A percentile compares a stretch with the other conserved stretches of the same genome.
Conservation (phyloP, 2,329 filamentous ascomycete genomes). For the Nigrospora sphaerica region DNA sequence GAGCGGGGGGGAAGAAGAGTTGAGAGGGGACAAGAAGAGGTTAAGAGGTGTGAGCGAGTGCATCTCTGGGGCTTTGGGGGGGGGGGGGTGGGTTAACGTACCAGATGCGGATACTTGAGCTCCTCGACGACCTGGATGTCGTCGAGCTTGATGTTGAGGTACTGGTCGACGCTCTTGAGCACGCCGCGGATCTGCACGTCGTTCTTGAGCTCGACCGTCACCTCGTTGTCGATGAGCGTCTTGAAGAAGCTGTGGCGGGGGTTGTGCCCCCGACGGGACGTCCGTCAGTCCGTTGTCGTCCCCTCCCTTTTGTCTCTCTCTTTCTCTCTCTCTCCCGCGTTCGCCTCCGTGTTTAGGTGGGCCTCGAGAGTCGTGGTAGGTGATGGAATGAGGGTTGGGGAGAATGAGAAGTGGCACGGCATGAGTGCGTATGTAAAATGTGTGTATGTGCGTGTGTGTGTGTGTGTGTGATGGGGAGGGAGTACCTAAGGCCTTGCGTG, state of each 20-base stretch:
- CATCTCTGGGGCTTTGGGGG: too few relatives aligned
- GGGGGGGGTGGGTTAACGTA: constrained; percentile 27
- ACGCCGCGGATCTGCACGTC: constrained; percentile 95
- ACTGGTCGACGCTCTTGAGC: constrained; percentile 96
- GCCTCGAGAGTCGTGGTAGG: too few relatives aligned
- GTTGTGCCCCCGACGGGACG: not conserved
- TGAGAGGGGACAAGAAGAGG: not conserved
- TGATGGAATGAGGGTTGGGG: too few relatives aligned
- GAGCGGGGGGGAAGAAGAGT: not conserved
- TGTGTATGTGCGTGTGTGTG: too few relatives aligned
- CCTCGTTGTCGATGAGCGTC: constrained; percentile 92
- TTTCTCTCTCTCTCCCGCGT: not conserved
- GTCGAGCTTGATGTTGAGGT: constrained; percentile 98
- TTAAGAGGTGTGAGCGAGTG: too few relatives aligned
- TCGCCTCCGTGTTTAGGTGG: too few relatives aligned
- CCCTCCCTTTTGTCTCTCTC: not conserved
- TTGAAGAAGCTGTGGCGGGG: constrained; percentile 88
- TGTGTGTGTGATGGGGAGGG: too few relatives aligned
- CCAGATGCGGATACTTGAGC: constrained; percentile 88
- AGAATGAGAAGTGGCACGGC: too few relatives aligned
- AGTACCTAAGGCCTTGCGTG: too few relatives aligned
- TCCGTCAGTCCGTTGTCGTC: not conserved
- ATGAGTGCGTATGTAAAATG: too few relatives aligned
- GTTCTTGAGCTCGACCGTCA: constrained; percentile 98
- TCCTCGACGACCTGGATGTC: constrained; percentile 91